Conservation (phyloP, 2,329 filamentous ascomycete species). For the Penicillium sclerotigenum region DNA sequence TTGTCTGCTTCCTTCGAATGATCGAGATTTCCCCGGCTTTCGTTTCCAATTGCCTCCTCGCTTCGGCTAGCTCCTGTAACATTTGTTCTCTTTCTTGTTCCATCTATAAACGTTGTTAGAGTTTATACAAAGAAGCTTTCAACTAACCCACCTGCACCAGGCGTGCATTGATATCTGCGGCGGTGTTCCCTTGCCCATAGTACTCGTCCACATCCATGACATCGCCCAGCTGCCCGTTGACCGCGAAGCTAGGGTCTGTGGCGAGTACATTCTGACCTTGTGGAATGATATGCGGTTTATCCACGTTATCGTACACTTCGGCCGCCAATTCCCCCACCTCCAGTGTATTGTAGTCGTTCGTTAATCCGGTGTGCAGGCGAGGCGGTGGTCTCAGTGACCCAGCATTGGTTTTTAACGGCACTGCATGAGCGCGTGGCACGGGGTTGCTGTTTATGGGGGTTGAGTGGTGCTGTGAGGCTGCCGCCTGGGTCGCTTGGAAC, state of each 20-base stretch:
- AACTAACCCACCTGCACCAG: conserved; percentile 27
- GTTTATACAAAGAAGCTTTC: not conserved
- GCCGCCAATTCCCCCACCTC: conserved; percentile 46
- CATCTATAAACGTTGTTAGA: conserved; percentile 27
- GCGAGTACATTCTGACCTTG: conserved; percentile 7
- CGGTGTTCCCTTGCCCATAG: conserved; percentile 10
- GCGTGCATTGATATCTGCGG: conserved; percentile 14
- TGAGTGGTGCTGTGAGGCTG: conserved; percentile 22
- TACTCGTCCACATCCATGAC: conserved; percentile 23
- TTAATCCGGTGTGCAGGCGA: conserved; percentile 35
- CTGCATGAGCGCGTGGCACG: conserved; percentile 6
- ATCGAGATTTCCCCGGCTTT: conserved; percentile 62
- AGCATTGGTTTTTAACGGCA: conserved; percentile 8
- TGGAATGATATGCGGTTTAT: conserved; percentile 10
- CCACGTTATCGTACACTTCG: conserved; percentile 42
- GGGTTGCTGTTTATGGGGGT: conserved; percentile 8
- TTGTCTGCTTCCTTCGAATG: conserved; percentile 56
- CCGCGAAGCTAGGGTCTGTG: conserved; percentile 6
- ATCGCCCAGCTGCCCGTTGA: conserved; percentile 13
- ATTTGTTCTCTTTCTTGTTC: conserved; percentile 41
- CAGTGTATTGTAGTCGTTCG: conserved; percentile 42
- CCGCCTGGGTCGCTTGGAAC: conserved; percentile 42
- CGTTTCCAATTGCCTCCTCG: conserved; percentile 44
- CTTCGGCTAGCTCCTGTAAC: conserved; percentile 37
- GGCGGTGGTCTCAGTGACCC: conserved; percentile 27